phyloP scores from a whole-genome alignment of 108 stramenopile species.

The Cylindrotheca fusiformis region DNA sequence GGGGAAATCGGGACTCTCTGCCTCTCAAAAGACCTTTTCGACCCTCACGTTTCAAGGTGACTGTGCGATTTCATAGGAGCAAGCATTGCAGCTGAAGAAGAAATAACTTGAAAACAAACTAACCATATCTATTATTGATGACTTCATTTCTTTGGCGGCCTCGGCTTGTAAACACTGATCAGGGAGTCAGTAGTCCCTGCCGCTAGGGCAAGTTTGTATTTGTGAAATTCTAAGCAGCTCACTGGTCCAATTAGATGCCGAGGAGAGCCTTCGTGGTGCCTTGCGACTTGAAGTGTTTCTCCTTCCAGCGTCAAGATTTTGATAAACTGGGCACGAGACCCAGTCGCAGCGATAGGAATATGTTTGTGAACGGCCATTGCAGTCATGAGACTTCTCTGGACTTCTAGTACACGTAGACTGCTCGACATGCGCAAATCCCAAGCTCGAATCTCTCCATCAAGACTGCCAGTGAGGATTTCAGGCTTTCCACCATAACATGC shows the following conservation, averaged over 20 bases:
- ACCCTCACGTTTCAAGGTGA: conserved; percentile 10
- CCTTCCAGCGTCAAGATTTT: conserved; percentile 88
- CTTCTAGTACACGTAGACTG: conserved; percentile 65
- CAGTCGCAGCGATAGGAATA: conserved; percentile 88
- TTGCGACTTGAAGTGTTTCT: conserved; percentile 82
- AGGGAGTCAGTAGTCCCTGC: conserved; percentile 85
- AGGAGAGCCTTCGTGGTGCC: conserved; percentile 84
- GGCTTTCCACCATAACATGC: conserved; percentile 55
- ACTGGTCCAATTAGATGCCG: conserved; percentile 95
- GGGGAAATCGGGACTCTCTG: conserved; percentile 18
- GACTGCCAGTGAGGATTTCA: conserved; percentile 83
- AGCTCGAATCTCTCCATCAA: conserved; percentile 82
- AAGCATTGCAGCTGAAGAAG: background rate
- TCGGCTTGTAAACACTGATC: conserved; percentile 41
- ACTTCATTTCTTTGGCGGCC: too few species aligned
- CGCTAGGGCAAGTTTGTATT: conserved; percentile 84
- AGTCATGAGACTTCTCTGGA: conserved; percentile 91
- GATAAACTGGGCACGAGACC: conserved; percentile 93
- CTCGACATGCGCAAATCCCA: conserved; percentile 89
- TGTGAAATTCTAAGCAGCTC: conserved; percentile 93
- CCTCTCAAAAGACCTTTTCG: conserved; percentile 4
- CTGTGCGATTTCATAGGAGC: conserved; percentile 9
- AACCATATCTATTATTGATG: background rate
- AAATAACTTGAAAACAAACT: background rate
- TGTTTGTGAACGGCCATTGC: conserved; percentile 87